phyloP scores from a whole-genome alignment of 140 eudicot species.

The Cichorium intybus region DNA sequence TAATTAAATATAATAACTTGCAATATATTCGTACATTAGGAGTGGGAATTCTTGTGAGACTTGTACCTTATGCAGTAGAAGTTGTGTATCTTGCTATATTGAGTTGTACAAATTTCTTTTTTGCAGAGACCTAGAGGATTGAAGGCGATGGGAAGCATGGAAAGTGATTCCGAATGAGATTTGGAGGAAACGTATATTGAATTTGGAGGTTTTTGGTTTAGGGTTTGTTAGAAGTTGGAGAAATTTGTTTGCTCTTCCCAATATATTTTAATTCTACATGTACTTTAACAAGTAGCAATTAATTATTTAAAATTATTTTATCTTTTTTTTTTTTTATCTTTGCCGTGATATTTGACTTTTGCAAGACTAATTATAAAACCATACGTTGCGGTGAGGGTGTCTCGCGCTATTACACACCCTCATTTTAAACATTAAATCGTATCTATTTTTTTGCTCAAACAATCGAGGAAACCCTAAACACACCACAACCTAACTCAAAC shows the following conservation, averaged over 20 bases:
- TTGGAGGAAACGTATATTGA: slow-evolving; percentile 7
- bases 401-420: too few relatives aligned
- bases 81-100: not conserved
- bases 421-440: too few relatives aligned
- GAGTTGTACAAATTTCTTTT: slow-evolving; percentile 17
- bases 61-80: slow-evolving; percentile 17
- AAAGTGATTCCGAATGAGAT: slow-evolving; percentile 69
- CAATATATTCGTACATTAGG: too few relatives aligned
- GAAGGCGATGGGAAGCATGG: slow-evolving; percentile 85
- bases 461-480: too few relatives aligned
- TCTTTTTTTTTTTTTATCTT: not conserved
- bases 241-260: slow-evolving; percentile 8
- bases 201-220: slow-evolving; percentile 26
- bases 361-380: too few relatives aligned
- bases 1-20: too few relatives aligned
- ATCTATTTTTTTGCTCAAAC: too few relatives aligned
- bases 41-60: too few relatives aligned
- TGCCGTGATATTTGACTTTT: not conserved
- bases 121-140: slow-evolving; percentile 82
- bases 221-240: slow-evolving; percentile 19
- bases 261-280: slow-evolving; percentile 7
- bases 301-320: not conserved
- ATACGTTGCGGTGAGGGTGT: too few relatives aligned
- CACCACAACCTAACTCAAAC: too few relatives aligned
- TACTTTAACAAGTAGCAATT: slow-evolving; percentile 14